Percentiles rank a stretch among this genome's conserved stretches.
These are phyloP conservation scores for Penicillium sp. DNA, from an alignment of 2,329 filamentous ascomycete species.

Conservation along the genomic window DNA sequence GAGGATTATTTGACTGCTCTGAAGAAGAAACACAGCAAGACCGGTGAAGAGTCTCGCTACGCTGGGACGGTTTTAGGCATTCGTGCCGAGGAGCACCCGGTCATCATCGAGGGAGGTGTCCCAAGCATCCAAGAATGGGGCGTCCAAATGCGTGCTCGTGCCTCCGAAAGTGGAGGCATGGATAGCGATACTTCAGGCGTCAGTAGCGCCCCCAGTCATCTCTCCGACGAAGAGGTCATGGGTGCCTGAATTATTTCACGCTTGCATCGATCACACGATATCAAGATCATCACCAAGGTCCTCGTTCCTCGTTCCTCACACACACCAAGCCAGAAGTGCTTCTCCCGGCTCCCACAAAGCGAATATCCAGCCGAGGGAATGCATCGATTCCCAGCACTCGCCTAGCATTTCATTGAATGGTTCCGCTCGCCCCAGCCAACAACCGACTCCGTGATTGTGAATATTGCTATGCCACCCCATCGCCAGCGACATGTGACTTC, in stretches of 20 bases:
- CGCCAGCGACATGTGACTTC: too few species aligned
- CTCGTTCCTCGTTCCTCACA: too few species aligned
- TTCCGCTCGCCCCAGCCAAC: too few species aligned
- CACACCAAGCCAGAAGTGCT: too few species aligned
- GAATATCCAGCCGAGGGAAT: too few species aligned
- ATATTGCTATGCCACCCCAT: too few species aligned
- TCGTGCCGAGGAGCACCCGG: conserved; percentile 66
- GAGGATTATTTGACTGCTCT: conserved; percentile 74
- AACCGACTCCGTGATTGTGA: too few species aligned
- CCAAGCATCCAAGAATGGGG: conserved; percentile 69
- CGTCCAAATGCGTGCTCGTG: conserved; percentile 36
- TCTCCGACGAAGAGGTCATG: conserved; percentile 41
- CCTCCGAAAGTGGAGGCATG: conserved; percentile 20
- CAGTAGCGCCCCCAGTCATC: conserved; percentile 42
- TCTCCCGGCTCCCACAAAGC: too few species aligned
- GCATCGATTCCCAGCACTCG: too few species aligned
- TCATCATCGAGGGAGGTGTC: conserved; percentile 77
- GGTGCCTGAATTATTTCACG: conserved; percentile 30
- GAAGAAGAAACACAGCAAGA: conserved; percentile 91
- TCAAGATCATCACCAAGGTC: not conserved
- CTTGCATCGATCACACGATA: not conserved
- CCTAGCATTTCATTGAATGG: too few species aligned
- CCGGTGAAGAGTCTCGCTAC: conserved; percentile 82
- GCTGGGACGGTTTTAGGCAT: conserved; percentile 81
- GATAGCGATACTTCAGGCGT: conserved; percentile 40